Evolutionary conservation across 768 basidiomycete genomes (phyloP).

Genomic region (Multifurca ochricompacta): DNA sequence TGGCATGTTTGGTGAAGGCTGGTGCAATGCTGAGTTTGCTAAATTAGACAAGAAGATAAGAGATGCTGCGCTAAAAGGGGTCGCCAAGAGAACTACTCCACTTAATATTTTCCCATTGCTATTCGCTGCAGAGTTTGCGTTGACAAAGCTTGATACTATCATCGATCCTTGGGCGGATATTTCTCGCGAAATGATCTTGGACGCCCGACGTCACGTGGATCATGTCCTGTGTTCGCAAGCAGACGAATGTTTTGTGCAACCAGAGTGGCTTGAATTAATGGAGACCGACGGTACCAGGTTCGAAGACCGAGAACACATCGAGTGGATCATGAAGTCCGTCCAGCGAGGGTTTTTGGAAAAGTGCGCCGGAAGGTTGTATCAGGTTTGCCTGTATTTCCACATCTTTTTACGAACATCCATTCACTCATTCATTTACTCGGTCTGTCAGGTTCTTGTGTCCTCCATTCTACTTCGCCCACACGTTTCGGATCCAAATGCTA

Average conservation of each 20-base stretch:
- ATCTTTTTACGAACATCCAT: background rate
- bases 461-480: conserved; percentile 64
- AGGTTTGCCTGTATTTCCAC: conserved; percentile 37
- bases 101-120: conserved; percentile 61
- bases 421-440: background rate
- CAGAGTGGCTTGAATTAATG: conserved; percentile 71
- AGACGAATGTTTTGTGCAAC: conserved; percentile 55
- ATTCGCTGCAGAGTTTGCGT: conserved; percentile 55
- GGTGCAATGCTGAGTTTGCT: conserved; percentile 81
- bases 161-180: conserved; percentile 69
- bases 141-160: conserved; percentile 43
- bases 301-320: conserved; percentile 71
- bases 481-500: conserved; percentile 45
- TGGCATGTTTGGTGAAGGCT: conserved; percentile 80
- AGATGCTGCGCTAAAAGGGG: conserved; percentile 62
- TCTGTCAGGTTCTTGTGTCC: conserved; percentile 57
- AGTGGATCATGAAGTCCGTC: conserved; percentile 63
- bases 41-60: conserved; percentile 55
- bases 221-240: conserved; percentile 51
- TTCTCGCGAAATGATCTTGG: conserved; percentile 58
- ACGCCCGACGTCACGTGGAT: conserved; percentile 54
- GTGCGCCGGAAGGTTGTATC: conserved; percentile 66
- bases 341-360: conserved; percentile 54
- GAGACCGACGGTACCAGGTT: conserved; percentile 65
- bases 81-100: conserved; percentile 61